A percentile compares a stretch with the other conserved stretches of the same genome.
phyloP scores from a whole-genome alignment of 2,329 filamentous ascomycete species.

The Colletotrichum paranaense region DNA sequence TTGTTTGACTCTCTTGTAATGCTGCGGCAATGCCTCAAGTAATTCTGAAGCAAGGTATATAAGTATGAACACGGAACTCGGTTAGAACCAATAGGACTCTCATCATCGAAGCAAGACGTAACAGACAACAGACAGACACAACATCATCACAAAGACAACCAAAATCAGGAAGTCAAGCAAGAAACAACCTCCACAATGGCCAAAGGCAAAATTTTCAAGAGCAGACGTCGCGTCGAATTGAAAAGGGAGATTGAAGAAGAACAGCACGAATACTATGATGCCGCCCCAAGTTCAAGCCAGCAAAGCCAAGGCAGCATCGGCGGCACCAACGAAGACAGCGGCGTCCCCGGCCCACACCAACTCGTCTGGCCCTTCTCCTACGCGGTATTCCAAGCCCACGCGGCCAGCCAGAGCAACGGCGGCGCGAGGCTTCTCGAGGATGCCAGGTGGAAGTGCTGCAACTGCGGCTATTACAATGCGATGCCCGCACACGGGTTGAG shows the following conservation, averaged over 20 bases:
- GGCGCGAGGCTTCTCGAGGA: not conserved
- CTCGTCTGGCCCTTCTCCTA: not conserved
- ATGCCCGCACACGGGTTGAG: not conserved
- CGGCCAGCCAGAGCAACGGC: not conserved
- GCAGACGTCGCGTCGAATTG: too few relatives aligned
- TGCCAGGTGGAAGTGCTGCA: not conserved
- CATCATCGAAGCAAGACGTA: not conserved
- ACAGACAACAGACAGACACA: not conserved
- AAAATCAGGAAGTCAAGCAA: not conserved
- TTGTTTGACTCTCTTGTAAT: not conserved
- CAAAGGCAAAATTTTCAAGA: not conserved
- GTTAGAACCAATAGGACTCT: not conserved
- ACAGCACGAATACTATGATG: not conserved
- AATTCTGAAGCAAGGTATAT: not conserved
- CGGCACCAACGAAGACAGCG: not conserved
- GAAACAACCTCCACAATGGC: not conserved
- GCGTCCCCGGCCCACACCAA: not conserved
- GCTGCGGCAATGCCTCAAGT: not conserved
- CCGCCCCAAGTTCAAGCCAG: not conserved
- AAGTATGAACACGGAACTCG: not conserved
- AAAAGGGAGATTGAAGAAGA: not conserved
- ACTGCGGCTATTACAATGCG: not conserved
- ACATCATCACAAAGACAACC: not conserved
- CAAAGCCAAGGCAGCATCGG: not conserved
- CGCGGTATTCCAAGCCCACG: not conserved